Base-by-base conservation (phyloP, 306 rosid species). In the Mucuna pruriens region DNA sequence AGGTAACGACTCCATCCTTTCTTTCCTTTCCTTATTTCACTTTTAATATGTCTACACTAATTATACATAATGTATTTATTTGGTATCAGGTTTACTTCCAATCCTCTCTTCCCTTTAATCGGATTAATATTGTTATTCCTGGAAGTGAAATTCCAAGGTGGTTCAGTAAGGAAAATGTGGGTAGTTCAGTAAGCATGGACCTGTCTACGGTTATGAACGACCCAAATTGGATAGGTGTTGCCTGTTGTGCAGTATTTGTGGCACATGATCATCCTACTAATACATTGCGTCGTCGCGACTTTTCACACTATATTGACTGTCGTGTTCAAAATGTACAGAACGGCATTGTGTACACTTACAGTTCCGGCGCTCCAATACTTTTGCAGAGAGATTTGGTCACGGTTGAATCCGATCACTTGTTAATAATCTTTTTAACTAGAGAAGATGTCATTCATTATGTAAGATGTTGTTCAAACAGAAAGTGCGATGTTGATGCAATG, bases 151-250 rank as follows among this genome's bases (percentile, higher is more conserved):
- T 49, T n/a, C 57, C 57, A 49, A 49, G 7, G 22, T 60, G 66
- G 66, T 60, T 61, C 40, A 61, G 0, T 13, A 6, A 61, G 29
- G 40, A 61, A 61, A 61, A 29, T 2, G 39, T 2, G 9, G 10
- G 67, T 29, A 0, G 4, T 13, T 61, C 67, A 26, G 29, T 61
- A 29, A 61, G 11, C 9, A 13, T 29, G 67, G 67, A 61, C 19
- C 67, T 8, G 0, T 13, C 67, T 61, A 1, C 20, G 13, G 11
- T 61, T 29, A 61, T 61, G 17, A 40, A 61, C 1, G 40, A 61
- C n/a, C 38, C 67, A 61, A 26, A 61, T 61, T 29, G 67, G 67
- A 61, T 61, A 29, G 67, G 19, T 31, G 65, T 58, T 58, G 65
- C 38, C 4, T 13, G 1, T 15, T 61, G 67, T 60, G 9, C n/a